Conservation (phyloP, 1,139 yeast genomes). For the Pichia sp. region DNA sequence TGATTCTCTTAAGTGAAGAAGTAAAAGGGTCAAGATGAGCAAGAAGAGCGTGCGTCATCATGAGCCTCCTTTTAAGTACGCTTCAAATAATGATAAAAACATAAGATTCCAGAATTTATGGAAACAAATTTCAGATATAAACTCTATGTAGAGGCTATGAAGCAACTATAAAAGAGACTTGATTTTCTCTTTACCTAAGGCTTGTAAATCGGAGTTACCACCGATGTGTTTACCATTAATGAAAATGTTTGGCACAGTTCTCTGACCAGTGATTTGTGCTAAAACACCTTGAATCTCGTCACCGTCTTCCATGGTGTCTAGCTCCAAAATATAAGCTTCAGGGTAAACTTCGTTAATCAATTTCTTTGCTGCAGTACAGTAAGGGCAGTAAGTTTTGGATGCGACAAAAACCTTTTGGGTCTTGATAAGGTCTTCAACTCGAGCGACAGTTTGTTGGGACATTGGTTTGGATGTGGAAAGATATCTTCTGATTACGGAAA, state of each 20-base stretch:
- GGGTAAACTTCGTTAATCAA: constrained; percentile 44
- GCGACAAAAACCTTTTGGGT: constrained; percentile 74
- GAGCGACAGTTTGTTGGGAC: constrained; percentile 46
- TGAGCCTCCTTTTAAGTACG: neutral
- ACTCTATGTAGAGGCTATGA: too few species aligned
- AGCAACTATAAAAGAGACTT: constrained; percentile 2
- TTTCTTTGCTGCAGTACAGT: constrained; percentile 58
- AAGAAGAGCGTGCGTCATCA: neutral
- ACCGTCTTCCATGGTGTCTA: constrained; percentile 53
- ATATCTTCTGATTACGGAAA: constrained; percentile 21
- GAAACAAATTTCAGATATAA: too few species aligned
- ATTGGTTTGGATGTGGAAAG: constrained; percentile 22
- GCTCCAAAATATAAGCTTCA: constrained; percentile 58
- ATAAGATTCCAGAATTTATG: too few species aligned
- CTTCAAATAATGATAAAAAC: neutral
- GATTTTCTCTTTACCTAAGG: constrained; percentile 24
- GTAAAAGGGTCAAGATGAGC: neutral
- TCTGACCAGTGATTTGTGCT: constrained; percentile 72
- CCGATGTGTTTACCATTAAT: constrained; percentile 90
- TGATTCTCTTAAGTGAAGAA: neutral
- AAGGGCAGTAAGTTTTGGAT: constrained; percentile 72
- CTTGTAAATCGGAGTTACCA: constrained; percentile 83
- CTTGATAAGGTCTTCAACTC: constrained; percentile 59
- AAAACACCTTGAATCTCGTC: constrained; percentile 74
- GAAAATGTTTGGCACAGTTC: constrained; percentile 88